Conservation (phyloP, 2,329 filamentous ascomycete genomes). For the Endothia cerciana region DNA sequence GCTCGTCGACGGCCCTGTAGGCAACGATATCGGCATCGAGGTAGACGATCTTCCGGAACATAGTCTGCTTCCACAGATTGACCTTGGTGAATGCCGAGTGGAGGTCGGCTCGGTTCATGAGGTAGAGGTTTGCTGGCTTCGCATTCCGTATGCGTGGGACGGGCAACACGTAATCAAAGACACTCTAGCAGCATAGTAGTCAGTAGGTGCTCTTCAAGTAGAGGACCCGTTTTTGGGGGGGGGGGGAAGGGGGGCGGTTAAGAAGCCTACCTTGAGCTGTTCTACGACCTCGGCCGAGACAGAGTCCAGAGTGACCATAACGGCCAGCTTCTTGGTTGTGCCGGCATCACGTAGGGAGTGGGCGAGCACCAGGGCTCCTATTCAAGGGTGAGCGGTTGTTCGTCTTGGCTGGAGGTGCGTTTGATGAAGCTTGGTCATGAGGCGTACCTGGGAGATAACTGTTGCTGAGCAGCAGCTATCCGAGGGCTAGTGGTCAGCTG, state of each 20-base stretch:
- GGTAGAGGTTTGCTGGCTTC: constrained; percentile 78
- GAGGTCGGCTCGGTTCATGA: constrained; percentile 91
- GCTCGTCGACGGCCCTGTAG: constrained; percentile 86
- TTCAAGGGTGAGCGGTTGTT: constrained; percentile 31
- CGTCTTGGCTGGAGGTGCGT: neutral
- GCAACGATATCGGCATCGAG: constrained; percentile 94
- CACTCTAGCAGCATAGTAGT: constrained; percentile 53
- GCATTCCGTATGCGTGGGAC: constrained; percentile 79
- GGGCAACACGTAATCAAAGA: constrained; percentile 89
- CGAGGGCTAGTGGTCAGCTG: constrained; percentile 31
- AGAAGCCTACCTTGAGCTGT: constrained; percentile 70
- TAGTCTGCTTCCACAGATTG: constrained; percentile 86
- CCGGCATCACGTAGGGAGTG: constrained; percentile 93
- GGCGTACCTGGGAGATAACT: constrained; percentile 84
- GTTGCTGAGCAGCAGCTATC: constrained; percentile 88
- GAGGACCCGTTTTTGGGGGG: neutral
- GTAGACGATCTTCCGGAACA: constrained; percentile 92
- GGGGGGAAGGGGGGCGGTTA: neutral
- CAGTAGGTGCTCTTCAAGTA: constrained; percentile 29
- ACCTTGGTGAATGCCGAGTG: constrained; percentile 97
- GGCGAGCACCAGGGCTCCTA: constrained; percentile 89
- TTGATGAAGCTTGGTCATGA: neutral
- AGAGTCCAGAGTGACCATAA: constrained; percentile 79
- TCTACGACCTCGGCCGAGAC: constrained; percentile 75
- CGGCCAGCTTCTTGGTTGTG: constrained; percentile 82